Percentiles rank a stretch among this genome's conserved stretches.
Conservation (phyloP, 345 rosid species). For the Linum lewisii region DNA sequence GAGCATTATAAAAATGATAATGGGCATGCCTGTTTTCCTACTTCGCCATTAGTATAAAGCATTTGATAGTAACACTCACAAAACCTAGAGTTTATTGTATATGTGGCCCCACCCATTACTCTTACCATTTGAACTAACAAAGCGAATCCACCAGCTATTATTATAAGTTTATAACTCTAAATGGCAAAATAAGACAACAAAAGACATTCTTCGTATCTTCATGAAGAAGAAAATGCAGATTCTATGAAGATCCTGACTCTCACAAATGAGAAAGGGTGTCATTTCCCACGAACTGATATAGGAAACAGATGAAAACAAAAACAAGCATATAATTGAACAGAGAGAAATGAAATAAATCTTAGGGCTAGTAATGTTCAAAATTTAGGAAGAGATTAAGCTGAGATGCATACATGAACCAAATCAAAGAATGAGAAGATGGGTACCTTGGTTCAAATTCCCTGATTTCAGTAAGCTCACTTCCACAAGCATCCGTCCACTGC, state of each 20-base stretch:
- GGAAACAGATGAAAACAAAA: background rate
- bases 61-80: background rate
- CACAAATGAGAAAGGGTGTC: background rate
- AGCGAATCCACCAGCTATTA: background rate
- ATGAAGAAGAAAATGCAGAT: background rate
- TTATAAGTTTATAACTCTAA: background rate
- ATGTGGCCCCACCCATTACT: too few species aligned
- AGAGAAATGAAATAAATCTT: background rate
- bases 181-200: background rate
- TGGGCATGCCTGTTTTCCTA: too few species aligned
- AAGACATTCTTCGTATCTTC: background rate
- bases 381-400: background rate
- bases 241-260: background rate
- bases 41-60: too few species aligned
- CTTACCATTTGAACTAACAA: background rate
- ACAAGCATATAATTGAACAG: background rate
- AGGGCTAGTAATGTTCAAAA: background rate
- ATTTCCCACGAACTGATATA: background rate
- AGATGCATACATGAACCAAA: background rate
- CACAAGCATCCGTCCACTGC: slow-evolving; percentile 93
- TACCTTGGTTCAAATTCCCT: slow-evolving; percentile 98
- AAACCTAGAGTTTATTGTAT: background rate
- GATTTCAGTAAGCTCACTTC: slow-evolving; percentile 78
- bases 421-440: background rate
- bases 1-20: too few species aligned